Percentiles rank a stretch among this genome's conserved stretches.
These are phyloP conservation scores for Drechslera avenae DNA, from an alignment of 2,329 filamentous ascomycete species.

Conservation along the genomic window DNA sequence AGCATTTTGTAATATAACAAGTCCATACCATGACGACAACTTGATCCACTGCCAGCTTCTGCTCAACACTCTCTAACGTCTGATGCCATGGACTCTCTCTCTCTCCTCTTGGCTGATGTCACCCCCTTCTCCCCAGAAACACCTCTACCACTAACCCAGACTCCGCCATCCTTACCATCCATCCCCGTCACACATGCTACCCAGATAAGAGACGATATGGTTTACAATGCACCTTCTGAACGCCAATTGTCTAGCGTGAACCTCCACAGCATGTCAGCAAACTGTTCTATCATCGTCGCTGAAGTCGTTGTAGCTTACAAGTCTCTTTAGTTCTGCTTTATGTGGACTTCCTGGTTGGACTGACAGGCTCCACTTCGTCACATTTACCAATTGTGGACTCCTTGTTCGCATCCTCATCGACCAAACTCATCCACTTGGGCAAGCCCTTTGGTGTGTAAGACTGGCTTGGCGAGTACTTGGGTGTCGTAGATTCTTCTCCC, in stretches of 20 bases:
- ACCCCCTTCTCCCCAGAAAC: not conserved
- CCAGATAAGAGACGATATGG: not conserved
- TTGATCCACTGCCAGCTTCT: conserved; percentile 4
- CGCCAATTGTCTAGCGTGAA: not conserved
- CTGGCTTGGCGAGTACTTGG: conserved; percentile 2
- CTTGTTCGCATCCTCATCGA: not conserved
- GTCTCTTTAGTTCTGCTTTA: not conserved
- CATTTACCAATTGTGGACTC: not conserved
- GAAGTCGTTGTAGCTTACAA: conserved; percentile 2
- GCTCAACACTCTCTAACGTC: not conserved
- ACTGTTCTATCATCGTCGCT: not conserved
- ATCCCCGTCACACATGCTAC: not conserved
- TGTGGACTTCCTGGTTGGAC: not conserved
- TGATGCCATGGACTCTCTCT: not conserved
- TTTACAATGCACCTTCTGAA: not conserved
- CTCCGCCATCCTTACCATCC: not conserved
- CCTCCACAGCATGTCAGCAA: not conserved
- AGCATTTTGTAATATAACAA: not conserved
- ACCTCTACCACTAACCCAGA: not conserved
- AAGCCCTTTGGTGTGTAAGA: conserved; percentile 7
- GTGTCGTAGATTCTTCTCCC: conserved; percentile 1
- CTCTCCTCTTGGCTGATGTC: not conserved
- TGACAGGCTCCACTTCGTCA: conserved; percentile 1
- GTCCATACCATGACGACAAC: not conserved
- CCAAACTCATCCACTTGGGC: not conserved